Conservation (phyloP, 208 protist genomes). For the Acanthamoeba triangularis region DNA sequence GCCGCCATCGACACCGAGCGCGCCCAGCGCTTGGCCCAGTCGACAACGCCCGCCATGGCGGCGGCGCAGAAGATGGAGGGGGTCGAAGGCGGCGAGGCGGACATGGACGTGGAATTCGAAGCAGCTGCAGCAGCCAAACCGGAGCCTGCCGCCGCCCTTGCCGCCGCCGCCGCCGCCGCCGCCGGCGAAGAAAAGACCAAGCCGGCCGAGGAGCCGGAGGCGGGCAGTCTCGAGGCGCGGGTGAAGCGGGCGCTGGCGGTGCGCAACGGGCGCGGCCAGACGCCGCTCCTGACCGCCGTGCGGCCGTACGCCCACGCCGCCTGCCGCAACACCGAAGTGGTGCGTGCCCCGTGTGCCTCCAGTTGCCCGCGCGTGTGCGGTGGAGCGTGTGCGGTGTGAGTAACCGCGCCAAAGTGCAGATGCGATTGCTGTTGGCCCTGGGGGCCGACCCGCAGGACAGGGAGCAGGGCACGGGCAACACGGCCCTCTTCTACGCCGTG, state of each 20-base stretch:
- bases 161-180: not conserved
- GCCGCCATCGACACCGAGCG: not conserved
- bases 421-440: not conserved
- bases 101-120: not conserved
- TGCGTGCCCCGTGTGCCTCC: not conserved
- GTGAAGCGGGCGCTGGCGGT: not conserved
- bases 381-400: too few relatives aligned
- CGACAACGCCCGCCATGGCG: not conserved
- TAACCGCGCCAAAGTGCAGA: too few relatives aligned
- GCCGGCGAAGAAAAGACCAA: not conserved
- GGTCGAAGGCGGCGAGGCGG: not conserved
- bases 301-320: not conserved
- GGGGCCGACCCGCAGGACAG: not conserved
- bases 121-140: too few relatives aligned
- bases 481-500: not conserved
- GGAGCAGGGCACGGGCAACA: constrained; percentile 31
- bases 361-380: not conserved
- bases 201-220: not conserved
- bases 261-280: not conserved
- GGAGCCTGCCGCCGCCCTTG: not conserved
- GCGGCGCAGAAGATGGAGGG: not conserved
- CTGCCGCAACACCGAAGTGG: not conserved
- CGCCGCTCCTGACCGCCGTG: not conserved
- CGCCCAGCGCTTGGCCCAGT: not conserved
- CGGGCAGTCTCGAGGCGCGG: not conserved